A percentile compares a stretch with the other conserved stretches of the same genome.
Evolutionary conservation across 2,329 filamentous ascomycete genomes (phyloP).

Genomic region (Aspergillus sp.): DNA sequence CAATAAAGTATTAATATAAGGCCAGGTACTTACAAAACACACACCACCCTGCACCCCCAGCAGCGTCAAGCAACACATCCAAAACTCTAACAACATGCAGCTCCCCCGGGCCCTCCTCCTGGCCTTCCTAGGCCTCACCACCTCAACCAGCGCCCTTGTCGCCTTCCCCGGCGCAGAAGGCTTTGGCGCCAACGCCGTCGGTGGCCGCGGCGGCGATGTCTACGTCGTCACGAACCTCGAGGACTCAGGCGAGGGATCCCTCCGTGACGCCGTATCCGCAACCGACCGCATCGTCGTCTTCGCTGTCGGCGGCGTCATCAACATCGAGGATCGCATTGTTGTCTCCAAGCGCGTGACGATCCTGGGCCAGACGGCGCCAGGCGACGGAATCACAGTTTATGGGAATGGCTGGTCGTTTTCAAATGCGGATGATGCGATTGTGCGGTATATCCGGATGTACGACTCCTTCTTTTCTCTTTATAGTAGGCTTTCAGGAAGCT

Average conservation of each 20-base stretch:
- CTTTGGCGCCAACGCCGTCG: constrained; percentile 49
- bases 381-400: constrained; percentile 53
- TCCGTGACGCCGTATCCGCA: constrained; percentile 52
- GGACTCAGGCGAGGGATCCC: constrained; percentile 50
- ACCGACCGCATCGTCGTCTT: constrained; percentile 53
- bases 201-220: constrained; percentile 48
- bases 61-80: not conserved
- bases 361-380: constrained; percentile 53
- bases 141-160: constrained; percentile 18
- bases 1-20: not conserved
- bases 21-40: not conserved
- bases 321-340: constrained; percentile 48
- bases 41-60: not conserved
- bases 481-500: not conserved
- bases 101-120: not conserved
- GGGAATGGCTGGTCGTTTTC: constrained; percentile 56
- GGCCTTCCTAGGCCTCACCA: constrained; percentile 10
- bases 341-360: constrained; percentile 52
- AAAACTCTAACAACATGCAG: constrained; percentile 4
- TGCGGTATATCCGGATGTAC: constrained; percentile 57
- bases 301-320: constrained; percentile 52
- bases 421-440: constrained; percentile 54
- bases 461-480: not conserved
- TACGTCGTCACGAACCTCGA: constrained; percentile 53
- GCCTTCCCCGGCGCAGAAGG: constrained; percentile 55